Evolutionary conservation across 352 stramenopile species (phyloP).

Genomic region (Pythium brassicae): DNA sequence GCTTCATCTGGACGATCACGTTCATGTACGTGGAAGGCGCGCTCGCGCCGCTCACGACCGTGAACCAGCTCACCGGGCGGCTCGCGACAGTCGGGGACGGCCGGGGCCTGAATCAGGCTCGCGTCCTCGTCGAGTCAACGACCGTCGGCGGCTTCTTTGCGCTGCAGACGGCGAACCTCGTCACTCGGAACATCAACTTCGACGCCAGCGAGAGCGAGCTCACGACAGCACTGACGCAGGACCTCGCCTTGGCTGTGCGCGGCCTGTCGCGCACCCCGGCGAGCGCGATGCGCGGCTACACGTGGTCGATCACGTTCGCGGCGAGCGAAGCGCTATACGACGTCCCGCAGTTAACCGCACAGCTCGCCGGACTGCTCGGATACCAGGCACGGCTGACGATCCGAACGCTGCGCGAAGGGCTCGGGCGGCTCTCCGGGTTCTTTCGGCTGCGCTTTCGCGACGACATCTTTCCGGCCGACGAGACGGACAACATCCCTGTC

Average conservation of each 20-base stretch:
- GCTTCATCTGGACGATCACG: slow-evolving; percentile 73
- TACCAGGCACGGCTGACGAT: slow-evolving; percentile 46
- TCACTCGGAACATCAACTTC: slow-evolving; percentile 69
- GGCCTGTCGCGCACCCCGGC: slow-evolving; percentile 41
- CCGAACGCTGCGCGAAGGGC: slow-evolving; percentile 49
- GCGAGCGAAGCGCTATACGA: slow-evolving; percentile 65
- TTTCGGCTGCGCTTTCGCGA: slow-evolving; percentile 71
- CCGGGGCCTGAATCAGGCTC: slow-evolving; percentile 25
- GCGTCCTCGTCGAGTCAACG: slow-evolving; percentile 58
- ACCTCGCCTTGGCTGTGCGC: slow-evolving; percentile 52
- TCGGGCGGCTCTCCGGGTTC: slow-evolving; percentile 56
- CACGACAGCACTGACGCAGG: slow-evolving; percentile 48
- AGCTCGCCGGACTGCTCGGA: slow-evolving; percentile 50
- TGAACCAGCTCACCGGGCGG: slow-evolving; percentile 46
- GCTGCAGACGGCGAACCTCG: slow-evolving; percentile 42
- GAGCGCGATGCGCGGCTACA: slow-evolving; percentile 42
- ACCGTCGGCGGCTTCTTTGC: slow-evolving; percentile 60
- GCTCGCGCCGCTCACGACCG: slow-evolving; percentile 38
- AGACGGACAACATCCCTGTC: slow-evolving; percentile 65
- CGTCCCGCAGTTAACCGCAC: slow-evolving; percentile 41
- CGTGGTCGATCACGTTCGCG: slow-evolving; percentile 76
- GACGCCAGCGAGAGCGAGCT: slow-evolving; percentile 57
- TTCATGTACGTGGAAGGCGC: slow-evolving; percentile 67
- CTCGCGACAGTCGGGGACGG: slow-evolving; percentile 60
- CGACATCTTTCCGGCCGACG: slow-evolving; percentile 68